Base-by-base conservation (phyloP, 257 asterid species). In the Plantago major region DNA sequence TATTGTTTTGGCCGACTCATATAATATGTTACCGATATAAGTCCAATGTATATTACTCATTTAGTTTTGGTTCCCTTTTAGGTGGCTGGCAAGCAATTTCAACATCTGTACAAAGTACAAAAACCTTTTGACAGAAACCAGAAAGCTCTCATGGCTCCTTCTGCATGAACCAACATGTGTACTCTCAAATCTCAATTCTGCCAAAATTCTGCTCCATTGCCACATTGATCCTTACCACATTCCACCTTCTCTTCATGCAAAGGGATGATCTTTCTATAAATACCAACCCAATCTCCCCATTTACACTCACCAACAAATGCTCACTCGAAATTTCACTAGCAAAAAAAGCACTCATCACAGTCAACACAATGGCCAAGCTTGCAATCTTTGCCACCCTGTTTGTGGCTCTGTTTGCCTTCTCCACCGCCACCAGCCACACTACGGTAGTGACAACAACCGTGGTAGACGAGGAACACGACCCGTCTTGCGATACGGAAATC, bases 381-480 rank as follows among this genome's bases (percentile, higher is more conserved):
- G 9, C 55, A 10, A 12, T 26, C 5, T 12, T 67, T 43, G 64
- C 61, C 1, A 57, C 58, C 10, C 62, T 71, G 33, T 44, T 74
- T 1, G 60, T 58, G 8, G 82, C 77, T 40, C 57, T 68, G 15
- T 16, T 74, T 1, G 51, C 62, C 37, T 38, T 64, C 5, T 45
- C 71, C 13, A 54, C 50, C 14, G 72, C 79, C 19, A 22, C 72
- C 63, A 67, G 72, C 62, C 11, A 40, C 60, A 63, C 65, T 46
- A 63, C 74, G 14, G 60, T 58, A 58, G 65, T 67, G 66, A 69
- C 76, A 22, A 71, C 72, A 22, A 71, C 72, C 53, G 63, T 76
- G 1, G 47, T 44, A 8, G 71, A 26, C 17, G 67, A 60, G 0
- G 69, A 58, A 19, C 51, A 14, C 47, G 46, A 63, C 46, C 60